Conservation (phyloP, 305 asterid genomes). For the Ilex paraguariensis region DNA sequence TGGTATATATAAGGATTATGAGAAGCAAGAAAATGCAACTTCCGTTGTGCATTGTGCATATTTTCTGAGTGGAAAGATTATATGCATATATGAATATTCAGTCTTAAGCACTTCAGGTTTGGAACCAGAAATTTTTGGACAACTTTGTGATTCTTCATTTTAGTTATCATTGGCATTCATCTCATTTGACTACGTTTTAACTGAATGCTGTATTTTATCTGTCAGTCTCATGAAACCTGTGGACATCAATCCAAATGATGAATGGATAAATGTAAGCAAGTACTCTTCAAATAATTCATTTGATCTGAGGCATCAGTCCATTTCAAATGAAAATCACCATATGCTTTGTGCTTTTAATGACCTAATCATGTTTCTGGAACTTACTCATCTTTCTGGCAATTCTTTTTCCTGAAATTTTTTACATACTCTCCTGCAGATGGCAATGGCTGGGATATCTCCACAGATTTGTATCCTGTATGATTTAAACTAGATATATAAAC, state of each 20-base stretch:
- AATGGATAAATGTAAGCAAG: slow-evolving; percentile 81
- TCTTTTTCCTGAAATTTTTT: slow-evolving; percentile 14
- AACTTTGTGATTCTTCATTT: too few relatives aligned
- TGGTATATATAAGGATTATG: too few relatives aligned
- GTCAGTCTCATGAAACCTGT: slow-evolving; percentile 92
- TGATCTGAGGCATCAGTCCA: slow-evolving; percentile 8
- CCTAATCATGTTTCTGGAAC: background rate
- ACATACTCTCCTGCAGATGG: slow-evolving; percentile 57
- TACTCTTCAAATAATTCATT: slow-evolving; percentile 8
- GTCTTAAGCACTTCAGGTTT: background rate
- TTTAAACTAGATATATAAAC: too few relatives aligned
- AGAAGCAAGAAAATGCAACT: too few relatives aligned
- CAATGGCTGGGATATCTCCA: slow-evolving; percentile 80
- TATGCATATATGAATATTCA: too few relatives aligned
- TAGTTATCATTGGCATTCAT: too few relatives aligned
- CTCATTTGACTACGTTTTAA: slow-evolving; percentile 12
- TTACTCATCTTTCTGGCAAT: background rate
- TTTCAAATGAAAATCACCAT: too few relatives aligned
- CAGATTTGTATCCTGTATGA: slow-evolving; percentile 71
- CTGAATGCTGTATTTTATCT: slow-evolving; percentile 26
- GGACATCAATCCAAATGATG: slow-evolving; percentile 84
- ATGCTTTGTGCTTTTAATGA: background rate
- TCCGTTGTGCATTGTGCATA: too few relatives aligned
- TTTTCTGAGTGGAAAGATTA: too few relatives aligned
- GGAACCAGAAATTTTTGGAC: too few relatives aligned